Evolutionary conservation across 306 rosid genomes (phyloP).

Genomic region (Rosa lucieae): DNA sequence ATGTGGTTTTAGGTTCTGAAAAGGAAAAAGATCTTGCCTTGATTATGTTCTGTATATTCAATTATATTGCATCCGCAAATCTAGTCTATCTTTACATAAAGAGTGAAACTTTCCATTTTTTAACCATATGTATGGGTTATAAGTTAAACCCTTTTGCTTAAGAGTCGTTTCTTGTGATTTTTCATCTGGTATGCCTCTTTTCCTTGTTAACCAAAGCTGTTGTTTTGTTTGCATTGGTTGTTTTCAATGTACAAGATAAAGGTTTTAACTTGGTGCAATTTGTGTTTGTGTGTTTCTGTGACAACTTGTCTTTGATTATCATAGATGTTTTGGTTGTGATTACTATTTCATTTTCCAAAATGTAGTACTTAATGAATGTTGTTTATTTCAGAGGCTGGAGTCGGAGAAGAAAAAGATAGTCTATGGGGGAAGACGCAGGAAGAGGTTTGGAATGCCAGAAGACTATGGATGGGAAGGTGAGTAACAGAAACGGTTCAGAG

Average conservation of each 20-base stretch:
- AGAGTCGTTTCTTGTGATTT: slow-evolving; percentile 1
- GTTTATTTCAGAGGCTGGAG: slow-evolving; percentile 79
- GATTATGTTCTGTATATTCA: background rate
- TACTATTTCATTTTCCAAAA: background rate
- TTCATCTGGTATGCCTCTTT: slow-evolving; percentile 16
- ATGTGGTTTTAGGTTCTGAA: background rate
- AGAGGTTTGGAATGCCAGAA: slow-evolving; percentile 98
- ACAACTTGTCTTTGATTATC: background rate
- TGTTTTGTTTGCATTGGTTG: background rate
- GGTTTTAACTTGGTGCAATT: slow-evolving; percentile 13
- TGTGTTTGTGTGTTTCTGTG: background rate
- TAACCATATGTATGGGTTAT: slow-evolving; percentile 13
- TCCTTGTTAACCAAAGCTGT: background rate
- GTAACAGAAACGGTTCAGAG: slow-evolving; percentile 48
- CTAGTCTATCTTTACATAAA: background rate
- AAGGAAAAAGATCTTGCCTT: slow-evolving; percentile 1
- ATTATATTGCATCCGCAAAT: background rate
- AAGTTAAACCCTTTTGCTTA: slow-evolving; percentile 20
- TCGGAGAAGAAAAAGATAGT: slow-evolving; percentile 63
- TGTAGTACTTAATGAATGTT: slow-evolving; percentile 21
- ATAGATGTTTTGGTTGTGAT: slow-evolving; percentile 10
- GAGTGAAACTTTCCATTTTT: slow-evolving; percentile 7
- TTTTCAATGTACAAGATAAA: background rate
- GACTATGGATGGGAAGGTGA: slow-evolving; percentile 99
- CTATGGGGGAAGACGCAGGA: slow-evolving; percentile 91